Evolutionary conservation across 2,329 filamentous ascomycete genomes (phyloP), one percentile per base, ranked within the genome.

Genomic region (Whalleya microplaca): DNA sequence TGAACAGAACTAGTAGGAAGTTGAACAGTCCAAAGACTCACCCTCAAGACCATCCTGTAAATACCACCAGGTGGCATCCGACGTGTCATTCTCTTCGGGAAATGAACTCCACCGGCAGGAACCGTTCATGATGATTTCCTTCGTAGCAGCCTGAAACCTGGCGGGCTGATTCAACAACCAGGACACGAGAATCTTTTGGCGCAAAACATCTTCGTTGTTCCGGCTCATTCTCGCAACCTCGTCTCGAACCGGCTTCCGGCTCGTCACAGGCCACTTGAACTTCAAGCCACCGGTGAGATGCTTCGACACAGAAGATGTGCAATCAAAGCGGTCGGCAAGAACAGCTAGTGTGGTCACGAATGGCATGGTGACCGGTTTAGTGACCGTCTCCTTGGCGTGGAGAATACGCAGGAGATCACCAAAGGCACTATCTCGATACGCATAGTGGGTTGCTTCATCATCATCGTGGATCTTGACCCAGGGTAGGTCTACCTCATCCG

Each of bases 321-420:
- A 88, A 73, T 89, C 87, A 72, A 91, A 92, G 44, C 88, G 84
- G 71, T 92, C 90, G 9, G 89, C 88, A 53, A 91, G 81, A 49
- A 91, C 81, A 41, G 87, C 85, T 41, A 92, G 75, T 1, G 87
- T 88, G 14, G 86, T 83, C 10, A 90, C 77, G 62, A 88, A 88
- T 6, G 82, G 74, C 61, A 90, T 80, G 16, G 81, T 82, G 19
- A 81, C 76, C 1, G 75, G 72, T 48, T 74, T 75, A n/a, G 62
- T 63, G 21, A 20, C 41, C 18, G 77, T 71, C 40, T 83, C 80
- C 46, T 75, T 74, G 20, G 80, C 80, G 68, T 92, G 89, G 18
- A 91, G 75, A 18, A 90, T 83, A 18, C 81, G 77, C 21, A 92
- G 74, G 64, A 92, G 84, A 68, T 91, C 89, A 47, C 80, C 81